phyloP scores from a whole-genome alignment of 2,329 filamentous ascomycete species.

The Periglandula ipomoeae region DNA sequence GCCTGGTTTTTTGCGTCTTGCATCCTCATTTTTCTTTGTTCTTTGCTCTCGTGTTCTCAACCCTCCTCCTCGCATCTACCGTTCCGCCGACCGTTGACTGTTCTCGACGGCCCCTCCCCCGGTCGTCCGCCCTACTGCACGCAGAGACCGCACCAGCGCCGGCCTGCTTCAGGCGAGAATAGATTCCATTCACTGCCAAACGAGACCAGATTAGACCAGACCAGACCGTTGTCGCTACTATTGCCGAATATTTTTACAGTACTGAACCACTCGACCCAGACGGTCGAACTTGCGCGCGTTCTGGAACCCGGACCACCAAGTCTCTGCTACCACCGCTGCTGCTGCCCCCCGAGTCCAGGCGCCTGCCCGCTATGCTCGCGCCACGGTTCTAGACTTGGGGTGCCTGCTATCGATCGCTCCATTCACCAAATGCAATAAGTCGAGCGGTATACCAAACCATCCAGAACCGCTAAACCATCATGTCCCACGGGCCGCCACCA shows the following conservation, averaged over 20 bases:
- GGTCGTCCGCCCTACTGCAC: not conserved
- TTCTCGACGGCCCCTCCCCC: not conserved
- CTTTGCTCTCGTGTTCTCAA: not conserved
- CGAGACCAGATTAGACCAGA: not conserved
- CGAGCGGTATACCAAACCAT: not conserved
- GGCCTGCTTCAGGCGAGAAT: not conserved
- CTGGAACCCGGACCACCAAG: not conserved
- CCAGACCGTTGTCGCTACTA: not conserved
- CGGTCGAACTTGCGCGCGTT: not conserved
- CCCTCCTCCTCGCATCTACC: not conserved
- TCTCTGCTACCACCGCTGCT: not conserved
- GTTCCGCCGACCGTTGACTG: not conserved
- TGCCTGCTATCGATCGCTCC: not conserved
- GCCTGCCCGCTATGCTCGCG: conserved; percentile 6
- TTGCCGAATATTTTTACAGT: too few species aligned
- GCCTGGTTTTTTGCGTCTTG: not conserved
- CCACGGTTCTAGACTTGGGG: conserved; percentile 1
- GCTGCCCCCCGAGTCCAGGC: conserved; percentile 2
- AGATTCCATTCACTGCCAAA: not conserved
- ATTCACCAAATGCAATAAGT: conserved; percentile 4
- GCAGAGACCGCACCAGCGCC: not conserved
- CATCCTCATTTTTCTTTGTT: not conserved
- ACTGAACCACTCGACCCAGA: not conserved
- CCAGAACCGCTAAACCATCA: conserved; percentile 3
- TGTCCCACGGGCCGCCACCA: conserved; percentile 8